phyloP scores from a whole-genome alignment of 352 stramenopile genomes.

The Thraustotheca clavata region DNA sequence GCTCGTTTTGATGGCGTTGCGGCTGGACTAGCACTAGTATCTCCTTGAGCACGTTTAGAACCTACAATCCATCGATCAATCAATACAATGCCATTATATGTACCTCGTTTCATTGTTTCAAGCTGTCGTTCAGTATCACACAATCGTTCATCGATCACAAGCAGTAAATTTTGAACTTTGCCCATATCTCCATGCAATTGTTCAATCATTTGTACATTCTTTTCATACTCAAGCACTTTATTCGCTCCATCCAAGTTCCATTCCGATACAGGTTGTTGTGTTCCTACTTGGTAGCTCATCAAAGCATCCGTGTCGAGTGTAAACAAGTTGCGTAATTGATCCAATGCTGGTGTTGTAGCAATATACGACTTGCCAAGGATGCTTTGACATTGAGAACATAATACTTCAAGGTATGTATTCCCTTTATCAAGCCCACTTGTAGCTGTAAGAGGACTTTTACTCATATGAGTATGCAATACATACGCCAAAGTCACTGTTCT shows the following conservation, averaged over 20 bases:
- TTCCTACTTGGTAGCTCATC: conserved; percentile 66
- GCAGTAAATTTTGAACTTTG: conserved; percentile 70
- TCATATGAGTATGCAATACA: conserved; percentile 49
- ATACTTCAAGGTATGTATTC: conserved; percentile 63
- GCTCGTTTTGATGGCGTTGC: background rate
- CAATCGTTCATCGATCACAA: conserved; percentile 67
- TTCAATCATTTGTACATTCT: conserved; percentile 5
- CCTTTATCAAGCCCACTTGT: conserved; percentile 40
- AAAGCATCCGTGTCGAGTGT: conserved; percentile 68
- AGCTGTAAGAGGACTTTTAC: conserved; percentile 42
- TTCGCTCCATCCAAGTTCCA: conserved; percentile 15
- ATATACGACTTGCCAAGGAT: conserved; percentile 70
- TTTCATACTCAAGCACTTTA: conserved; percentile 1
- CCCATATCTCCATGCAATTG: conserved; percentile 28
- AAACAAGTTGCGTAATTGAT: conserved; percentile 56
- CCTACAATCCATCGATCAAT: background rate
- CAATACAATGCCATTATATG: background rate
- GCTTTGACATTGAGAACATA: conserved; percentile 73
- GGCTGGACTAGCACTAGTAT: background rate
- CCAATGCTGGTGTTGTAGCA: conserved; percentile 50
- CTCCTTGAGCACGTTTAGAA: background rate
- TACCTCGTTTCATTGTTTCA: background rate
- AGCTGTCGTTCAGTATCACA: conserved; percentile 2
- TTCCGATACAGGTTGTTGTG: background rate
- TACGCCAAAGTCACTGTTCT: conserved; percentile 66